These are phyloP conservation scores for Colletotrichum destructivum DNA, from an alignment of 2,329 filamentous ascomycete genomes.

Conservation along the genomic window DNA sequence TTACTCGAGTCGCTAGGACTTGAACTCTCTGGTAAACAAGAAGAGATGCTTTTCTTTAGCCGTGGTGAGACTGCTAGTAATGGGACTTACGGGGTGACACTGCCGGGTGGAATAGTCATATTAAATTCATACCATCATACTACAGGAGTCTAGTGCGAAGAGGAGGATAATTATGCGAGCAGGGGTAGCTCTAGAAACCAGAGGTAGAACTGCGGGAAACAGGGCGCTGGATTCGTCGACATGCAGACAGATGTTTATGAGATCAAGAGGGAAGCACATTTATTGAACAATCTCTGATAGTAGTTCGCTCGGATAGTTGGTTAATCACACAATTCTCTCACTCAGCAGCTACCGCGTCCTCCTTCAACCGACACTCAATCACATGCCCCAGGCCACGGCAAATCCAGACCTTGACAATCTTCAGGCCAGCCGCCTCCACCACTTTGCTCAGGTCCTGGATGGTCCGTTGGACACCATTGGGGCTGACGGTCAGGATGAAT, in stretches of 20 bases:
- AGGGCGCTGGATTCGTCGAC: not conserved
- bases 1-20: not conserved
- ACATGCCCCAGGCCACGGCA: slow-evolving; percentile 29
- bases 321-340: rapidly evolving
- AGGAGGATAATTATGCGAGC: not conserved
- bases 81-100: not conserved
- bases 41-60: not conserved
- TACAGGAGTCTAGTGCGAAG: not conserved
- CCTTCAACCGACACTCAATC: slow-evolving; percentile 34
- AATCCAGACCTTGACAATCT: slow-evolving; percentile 31
- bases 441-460: slow-evolving; percentile 3
- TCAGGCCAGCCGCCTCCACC: slow-evolving; percentile 24
- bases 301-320: too few relatives aligned
- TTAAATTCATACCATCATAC: not conserved
- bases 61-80: not conserved
- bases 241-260: not conserved
- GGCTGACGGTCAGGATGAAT: slow-evolving; percentile 14
- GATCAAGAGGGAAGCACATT: not conserved
- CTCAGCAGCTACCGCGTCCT: not conserved
- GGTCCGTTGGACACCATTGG: slow-evolving; percentile 27
- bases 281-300: not conserved
- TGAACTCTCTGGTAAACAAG: not conserved
- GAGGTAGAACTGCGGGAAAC: not conserved
- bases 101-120: not conserved
- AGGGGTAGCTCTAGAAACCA: not conserved